Conservation (phyloP, 306 rosid species). For the Begonia masoniana region DNA sequence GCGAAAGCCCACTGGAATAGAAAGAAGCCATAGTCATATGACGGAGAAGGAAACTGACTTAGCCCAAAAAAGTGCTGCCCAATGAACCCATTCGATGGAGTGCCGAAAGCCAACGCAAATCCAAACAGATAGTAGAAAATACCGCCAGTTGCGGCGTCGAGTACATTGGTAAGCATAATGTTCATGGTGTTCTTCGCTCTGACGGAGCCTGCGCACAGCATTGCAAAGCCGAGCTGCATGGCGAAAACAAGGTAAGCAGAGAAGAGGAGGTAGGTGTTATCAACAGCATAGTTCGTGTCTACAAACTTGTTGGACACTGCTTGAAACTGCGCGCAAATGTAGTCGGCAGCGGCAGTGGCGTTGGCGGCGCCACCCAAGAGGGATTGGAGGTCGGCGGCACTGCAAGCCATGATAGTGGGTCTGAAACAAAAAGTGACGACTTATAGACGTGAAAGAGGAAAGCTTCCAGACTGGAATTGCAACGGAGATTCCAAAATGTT, state of each 20-base stretch:
- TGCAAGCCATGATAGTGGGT: conserved; percentile 19
- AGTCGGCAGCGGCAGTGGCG: conserved; percentile 25
- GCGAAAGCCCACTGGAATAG: conserved; percentile 49
- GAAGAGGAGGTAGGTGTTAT: conserved; percentile 41
- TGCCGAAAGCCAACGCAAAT: conserved; percentile 37
- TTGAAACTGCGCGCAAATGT: conserved; percentile 27
- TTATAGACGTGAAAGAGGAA: too few relatives aligned
- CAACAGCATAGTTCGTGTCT: conserved; percentile 24
- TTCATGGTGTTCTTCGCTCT: conserved; percentile 52
- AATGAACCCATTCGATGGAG: conserved; percentile 36
- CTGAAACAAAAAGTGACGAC: too few relatives aligned
- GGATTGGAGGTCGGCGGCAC: conserved; percentile 24
- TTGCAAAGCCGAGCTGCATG: conserved; percentile 53
- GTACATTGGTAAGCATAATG: conserved; percentile 49
- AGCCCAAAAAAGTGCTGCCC: conserved; percentile 40
- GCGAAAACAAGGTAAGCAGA: conserved; percentile 47
- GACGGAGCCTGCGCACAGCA: conserved; percentile 50
- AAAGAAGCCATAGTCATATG: conserved; percentile 30
- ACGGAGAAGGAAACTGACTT: conserved; percentile 16
- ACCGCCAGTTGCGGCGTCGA: conserved; percentile 40
- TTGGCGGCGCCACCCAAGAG: conserved; percentile 21
- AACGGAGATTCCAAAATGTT: too few relatives aligned
- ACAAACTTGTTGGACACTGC: conserved; percentile 25
- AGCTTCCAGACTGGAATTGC: too few relatives aligned
- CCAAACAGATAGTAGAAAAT: conserved; percentile 38